Evolutionary conservation across 192 early-diverging fungal species (phyloP), one percentile per base, ranked within the genome.

Genomic region (Podila horticola): DNA sequence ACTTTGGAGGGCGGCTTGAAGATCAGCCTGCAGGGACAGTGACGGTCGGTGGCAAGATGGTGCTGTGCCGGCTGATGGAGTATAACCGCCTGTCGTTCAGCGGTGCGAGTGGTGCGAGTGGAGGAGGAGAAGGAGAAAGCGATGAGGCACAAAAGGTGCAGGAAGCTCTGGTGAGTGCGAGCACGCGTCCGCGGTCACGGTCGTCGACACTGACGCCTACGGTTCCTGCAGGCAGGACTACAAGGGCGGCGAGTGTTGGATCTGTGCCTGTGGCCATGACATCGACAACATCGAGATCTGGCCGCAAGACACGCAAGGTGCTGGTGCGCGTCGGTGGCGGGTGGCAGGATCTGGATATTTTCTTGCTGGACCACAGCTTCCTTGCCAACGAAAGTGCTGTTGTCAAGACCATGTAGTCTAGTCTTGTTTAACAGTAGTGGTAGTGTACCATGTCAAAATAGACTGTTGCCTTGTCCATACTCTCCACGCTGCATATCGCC

Each of bases 331-430:
- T 90, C 11, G 88, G 90, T 22, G 71, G 71, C 22, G 88, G 90
- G 24, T 91, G 88, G 87, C 87, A 91, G 20, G 90, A 88, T 73
- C 58, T 91, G 49, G 87, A 91, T 58, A 73, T 86, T 29, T 90
- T 88, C 65, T 73, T 91, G 57, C 59, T 90, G 8, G 86, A 87
- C 11, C 79, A 86, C 60, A 70, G 63, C 60, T 49, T 49, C 13
- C 28, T 65, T n/a, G 62, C 62, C 19, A 63, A 38, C 62, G 62
- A 63, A 36, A 63, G n/a, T 5, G 62, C 20, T 10, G 62, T 38
- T 33, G n/a, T 63, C 34, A 29, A 34, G 20, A 2, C 12, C 17
- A 22, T 63, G 13, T 63, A 36, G 33, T 9, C 34, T 4, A 36
- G 9, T n/a, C n/a, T n/a, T n/a, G n/a, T n/a, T n/a, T n/a, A n/a